A percentile compares a stretch with the other conserved stretches of the same genome.
These are phyloP conservation scores for Kwoniella europaea DNA, from an alignment of 768 basidiomycete species.

Conservation along the genomic window DNA sequence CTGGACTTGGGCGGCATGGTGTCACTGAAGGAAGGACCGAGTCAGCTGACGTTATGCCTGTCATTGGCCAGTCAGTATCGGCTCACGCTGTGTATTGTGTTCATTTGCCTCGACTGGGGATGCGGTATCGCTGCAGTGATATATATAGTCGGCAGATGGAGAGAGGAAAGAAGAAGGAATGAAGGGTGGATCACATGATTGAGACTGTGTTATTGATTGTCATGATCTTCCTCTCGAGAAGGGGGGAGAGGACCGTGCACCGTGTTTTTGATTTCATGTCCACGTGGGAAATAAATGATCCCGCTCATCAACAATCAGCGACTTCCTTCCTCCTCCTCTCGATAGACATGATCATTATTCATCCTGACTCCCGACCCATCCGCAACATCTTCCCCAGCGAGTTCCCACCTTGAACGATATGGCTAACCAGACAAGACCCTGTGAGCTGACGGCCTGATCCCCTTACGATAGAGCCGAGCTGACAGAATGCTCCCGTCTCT, in stretches of 20 bases:
- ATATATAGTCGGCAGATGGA: too few relatives aligned
- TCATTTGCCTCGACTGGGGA: too few relatives aligned
- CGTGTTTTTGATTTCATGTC: background rate
- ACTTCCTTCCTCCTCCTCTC: background rate
- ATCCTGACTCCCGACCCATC: too few relatives aligned
- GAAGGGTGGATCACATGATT: background rate
- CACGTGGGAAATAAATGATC: conserved; percentile 1
- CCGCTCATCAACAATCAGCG: conserved; percentile 1
- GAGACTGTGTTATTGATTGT: too few relatives aligned
- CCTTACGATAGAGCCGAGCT: too few relatives aligned
- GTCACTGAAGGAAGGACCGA: background rate
- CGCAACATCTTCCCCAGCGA: too few relatives aligned
- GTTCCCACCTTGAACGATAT: background rate
- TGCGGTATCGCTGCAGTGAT: too few relatives aligned
- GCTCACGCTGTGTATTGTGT: too few relatives aligned
- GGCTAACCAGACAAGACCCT: conserved; percentile 20
- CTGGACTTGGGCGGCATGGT: conserved; percentile 20
- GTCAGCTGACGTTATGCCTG: background rate
- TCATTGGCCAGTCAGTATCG: too few relatives aligned
- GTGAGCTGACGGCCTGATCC: conserved; percentile 8
- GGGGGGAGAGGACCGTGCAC: background rate
- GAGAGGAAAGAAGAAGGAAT: background rate
- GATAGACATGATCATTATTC: too few relatives aligned
- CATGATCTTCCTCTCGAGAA: too few relatives aligned
- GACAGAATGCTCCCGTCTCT: background rate